These are phyloP conservation scores for Herpetomonas samuelpessoai DNA, from an alignment of 208 protist genomes.

Conservation along the genomic window DNA sequence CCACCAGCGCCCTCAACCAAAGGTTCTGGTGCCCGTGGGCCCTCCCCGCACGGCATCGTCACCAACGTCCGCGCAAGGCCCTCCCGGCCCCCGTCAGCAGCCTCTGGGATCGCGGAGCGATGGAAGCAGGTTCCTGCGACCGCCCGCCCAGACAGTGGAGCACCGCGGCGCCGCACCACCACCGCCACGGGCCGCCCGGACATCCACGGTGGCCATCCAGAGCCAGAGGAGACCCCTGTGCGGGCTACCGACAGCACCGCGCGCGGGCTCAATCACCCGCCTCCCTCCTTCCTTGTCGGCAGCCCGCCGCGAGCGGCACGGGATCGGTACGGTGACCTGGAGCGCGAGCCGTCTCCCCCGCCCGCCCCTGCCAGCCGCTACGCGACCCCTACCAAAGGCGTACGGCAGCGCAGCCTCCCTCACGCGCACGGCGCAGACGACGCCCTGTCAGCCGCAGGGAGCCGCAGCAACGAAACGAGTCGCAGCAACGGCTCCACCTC, in stretches of 20 bases:
- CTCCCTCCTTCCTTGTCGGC: too few relatives aligned
- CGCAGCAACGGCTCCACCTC: not conserved
- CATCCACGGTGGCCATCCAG: too few relatives aligned
- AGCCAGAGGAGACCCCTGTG: too few relatives aligned
- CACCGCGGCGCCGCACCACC: too few relatives aligned
- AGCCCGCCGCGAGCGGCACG: too few relatives aligned
- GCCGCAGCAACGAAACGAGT: not conserved
- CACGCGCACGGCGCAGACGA: too few relatives aligned
- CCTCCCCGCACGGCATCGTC: not conserved
- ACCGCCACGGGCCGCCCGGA: too few relatives aligned
- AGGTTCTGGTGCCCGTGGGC: not conserved
- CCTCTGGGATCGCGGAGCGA: not conserved
- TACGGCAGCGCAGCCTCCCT: not conserved
- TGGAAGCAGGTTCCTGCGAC: too few relatives aligned
- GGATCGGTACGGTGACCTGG: not conserved
- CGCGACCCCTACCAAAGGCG: not conserved
- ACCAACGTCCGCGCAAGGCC: not conserved
- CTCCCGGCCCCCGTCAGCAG: not conserved
- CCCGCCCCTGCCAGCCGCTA: not conserved
- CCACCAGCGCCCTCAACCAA: not conserved
- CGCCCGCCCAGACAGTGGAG: too few relatives aligned
- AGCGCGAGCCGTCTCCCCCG: not conserved
- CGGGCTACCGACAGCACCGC: too few relatives aligned
- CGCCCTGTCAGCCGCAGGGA: too few relatives aligned
- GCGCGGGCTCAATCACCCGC: too few relatives aligned